These are phyloP conservation scores for Wallemia hederae DNA, from an alignment of 1,284 basidiomycete genomes.

Conservation along the genomic window DNA sequence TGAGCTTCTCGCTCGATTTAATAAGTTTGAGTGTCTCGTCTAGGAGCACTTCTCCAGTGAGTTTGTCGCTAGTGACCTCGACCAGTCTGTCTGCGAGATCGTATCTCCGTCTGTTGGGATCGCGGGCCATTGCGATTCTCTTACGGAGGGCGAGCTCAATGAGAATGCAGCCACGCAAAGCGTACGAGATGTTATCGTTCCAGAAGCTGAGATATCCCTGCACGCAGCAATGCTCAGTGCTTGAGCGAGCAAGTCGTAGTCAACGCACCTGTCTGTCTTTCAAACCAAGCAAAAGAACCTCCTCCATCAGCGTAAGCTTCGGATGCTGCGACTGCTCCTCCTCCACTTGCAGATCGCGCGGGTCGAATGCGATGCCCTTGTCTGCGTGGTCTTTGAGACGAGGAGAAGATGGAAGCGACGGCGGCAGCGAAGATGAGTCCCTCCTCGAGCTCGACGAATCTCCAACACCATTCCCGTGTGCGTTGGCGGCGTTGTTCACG, in stretches of 20 bases:
- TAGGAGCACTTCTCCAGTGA: constrained; percentile 78
- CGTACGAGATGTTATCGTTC: constrained; percentile 96
- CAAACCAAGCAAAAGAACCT: constrained; percentile 65
- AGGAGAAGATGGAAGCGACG: neutral
- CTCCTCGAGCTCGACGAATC: neutral
- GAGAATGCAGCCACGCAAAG: constrained; percentile 73
- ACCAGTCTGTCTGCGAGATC: constrained; percentile 55
- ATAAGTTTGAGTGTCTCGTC: constrained; percentile 92
- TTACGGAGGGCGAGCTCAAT: constrained; percentile 72
- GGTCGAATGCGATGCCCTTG: constrained; percentile 51
- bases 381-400: neutral
- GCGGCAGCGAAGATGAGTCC: neutral
- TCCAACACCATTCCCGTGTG: neutral
- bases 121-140: constrained; percentile 60
- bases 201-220: constrained; percentile 82
- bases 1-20: constrained; percentile 43
- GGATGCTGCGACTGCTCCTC: constrained; percentile 44
- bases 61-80: constrained; percentile 64
- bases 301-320: constrained; percentile 80
- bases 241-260: constrained; percentile 5
- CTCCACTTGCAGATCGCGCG: constrained; percentile 53
- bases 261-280: constrained; percentile 66
- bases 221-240: neutral
- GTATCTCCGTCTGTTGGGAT: constrained; percentile 44
- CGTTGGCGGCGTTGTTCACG: neutral